Evolutionary conservation across 129 eudicot genomes (phyloP).

Genomic region (Flaveria robusta): DNA sequence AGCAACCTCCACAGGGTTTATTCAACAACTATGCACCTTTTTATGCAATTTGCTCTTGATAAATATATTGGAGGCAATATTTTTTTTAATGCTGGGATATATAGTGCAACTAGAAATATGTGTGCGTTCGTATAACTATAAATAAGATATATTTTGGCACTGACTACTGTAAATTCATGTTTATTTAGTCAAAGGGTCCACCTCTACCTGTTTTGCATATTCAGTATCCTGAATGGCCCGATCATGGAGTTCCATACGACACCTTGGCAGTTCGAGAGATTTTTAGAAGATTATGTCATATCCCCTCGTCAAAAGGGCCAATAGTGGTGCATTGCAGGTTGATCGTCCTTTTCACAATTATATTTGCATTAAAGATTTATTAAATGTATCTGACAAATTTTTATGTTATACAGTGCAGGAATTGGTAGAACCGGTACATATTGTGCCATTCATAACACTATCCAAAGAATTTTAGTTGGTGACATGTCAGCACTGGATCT

Average conservation of each 20-base stretch:
- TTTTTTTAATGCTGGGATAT: not conserved
- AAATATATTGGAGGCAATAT: not conserved
- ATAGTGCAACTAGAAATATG: not conserved
- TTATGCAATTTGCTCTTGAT: conserved; percentile 7
- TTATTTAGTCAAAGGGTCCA: conserved; percentile 68
- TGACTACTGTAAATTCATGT: not conserved
- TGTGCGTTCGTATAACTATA: not conserved
- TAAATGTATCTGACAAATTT: conserved; percentile 25
- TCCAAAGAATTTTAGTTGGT: conserved; percentile 78
- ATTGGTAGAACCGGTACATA: conserved; percentile 98
- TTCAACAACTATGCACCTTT: not conserved
- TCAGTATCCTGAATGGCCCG: conserved; percentile 98
- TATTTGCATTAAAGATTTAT: conserved; percentile 22
- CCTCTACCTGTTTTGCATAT: conserved; percentile 79
- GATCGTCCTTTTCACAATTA: not conserved
- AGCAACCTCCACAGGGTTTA: not conserved
- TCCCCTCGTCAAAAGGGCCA: conserved; percentile 77
- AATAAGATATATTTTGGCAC: not conserved
- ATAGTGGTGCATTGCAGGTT: conserved; percentile 99
- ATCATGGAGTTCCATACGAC: conserved; percentile 88
- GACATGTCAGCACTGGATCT: conserved; percentile 93
- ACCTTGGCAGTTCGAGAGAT: conserved; percentile 87
- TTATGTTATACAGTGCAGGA: conserved; percentile 74
- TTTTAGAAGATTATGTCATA: conserved; percentile 53
- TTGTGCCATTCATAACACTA: conserved; percentile 78